Evolutionary conservation across 75 land plant genomes (phyloP).

Genomic region (Pinus taeda): DNA sequence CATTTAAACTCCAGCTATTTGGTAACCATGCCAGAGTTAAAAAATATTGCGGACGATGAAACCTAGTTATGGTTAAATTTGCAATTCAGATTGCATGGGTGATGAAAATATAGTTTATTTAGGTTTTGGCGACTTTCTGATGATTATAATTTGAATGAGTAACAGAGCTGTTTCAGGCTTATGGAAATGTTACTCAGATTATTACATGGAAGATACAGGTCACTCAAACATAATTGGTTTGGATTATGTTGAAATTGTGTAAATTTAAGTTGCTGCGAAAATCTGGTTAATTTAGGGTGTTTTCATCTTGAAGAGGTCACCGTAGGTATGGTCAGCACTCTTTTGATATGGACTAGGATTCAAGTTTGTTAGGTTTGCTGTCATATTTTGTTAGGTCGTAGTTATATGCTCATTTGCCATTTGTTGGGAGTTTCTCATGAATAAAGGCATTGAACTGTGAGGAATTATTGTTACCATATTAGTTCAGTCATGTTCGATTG

Average conservation of each 20-base stretch:
- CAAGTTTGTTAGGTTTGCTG: no score
- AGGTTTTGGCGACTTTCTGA: not conserved
- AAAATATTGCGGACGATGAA: no score
- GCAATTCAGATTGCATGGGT: not conserved
- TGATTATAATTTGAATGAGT: not conserved
- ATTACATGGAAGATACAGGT: not conserved
- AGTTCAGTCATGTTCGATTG: no score
- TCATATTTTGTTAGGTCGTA: no score
- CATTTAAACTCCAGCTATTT: not conserved
- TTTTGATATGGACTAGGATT: no score
- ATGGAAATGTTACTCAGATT: not conserved
- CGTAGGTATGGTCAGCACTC: not conserved
- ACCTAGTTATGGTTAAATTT: not conserved
- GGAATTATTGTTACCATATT: no score
- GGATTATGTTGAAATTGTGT: not conserved
- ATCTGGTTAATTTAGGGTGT: not conserved
- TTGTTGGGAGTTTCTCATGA: no score
- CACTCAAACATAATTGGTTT: not conserved
- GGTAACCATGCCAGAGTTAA: not conserved
- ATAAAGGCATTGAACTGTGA: no score
- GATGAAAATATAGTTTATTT: not conserved
- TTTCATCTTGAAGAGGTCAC: not conserved
- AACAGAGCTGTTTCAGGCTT: not conserved
- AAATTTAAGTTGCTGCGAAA: not conserved
- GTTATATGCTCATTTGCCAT: no score